Base-by-base conservation (phyloP, 164 flowering plant genomes). In the Berberis vulgaris region DNA sequence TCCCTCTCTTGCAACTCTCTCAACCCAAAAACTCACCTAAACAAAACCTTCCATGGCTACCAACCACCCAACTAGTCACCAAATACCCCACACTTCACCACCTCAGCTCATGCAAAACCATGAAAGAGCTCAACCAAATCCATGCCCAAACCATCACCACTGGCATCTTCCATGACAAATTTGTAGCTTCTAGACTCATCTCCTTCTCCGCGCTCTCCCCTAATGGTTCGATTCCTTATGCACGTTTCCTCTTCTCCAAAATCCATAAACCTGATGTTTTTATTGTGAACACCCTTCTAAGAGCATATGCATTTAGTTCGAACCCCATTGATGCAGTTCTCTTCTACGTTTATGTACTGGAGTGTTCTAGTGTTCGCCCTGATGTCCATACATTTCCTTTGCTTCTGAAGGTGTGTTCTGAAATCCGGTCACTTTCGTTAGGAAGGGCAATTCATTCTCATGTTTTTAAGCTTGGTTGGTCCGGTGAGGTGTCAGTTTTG, bases 191-290 rank as follows among this genome's bases (percentile, higher is more conserved):
- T 46, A 72, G 77, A 50, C 49, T 74, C n/a, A 74, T 74, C 52
- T 71, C 74, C 12, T 74, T 74, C 38, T 40, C 72, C 2, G 74
- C 77, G n/a, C 77, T 74, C 59, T 74, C 74, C 11, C 77, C 74
- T 1, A 44, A 67, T 2, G 77, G 77, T 12, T 71, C 71, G 3
- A 66, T 71, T 43, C 54, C 67, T 9, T 74, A 71, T 44, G 74
- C 77, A 58, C 69, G 67, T 41, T 65, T 54, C 53, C 72, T 71
- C 39, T 74, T 70, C 40, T 63, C 53, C 45, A 65, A 45, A 42
- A 70, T 74, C 11, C 47, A 26, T 8, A 60, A 67, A 45, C 77
- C 77, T 6, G 77, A 74, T 55, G 39, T 62, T 58, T 74, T 74
- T 63, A 68, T 54, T 0, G 65, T 65, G 42, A 74, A 74, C 42